Evolutionary conservation across 1,284 basidiomycete species (phyloP), one percentile per base, ranked within the genome.

Genomic region (Marasmius tenuissimus): DNA sequence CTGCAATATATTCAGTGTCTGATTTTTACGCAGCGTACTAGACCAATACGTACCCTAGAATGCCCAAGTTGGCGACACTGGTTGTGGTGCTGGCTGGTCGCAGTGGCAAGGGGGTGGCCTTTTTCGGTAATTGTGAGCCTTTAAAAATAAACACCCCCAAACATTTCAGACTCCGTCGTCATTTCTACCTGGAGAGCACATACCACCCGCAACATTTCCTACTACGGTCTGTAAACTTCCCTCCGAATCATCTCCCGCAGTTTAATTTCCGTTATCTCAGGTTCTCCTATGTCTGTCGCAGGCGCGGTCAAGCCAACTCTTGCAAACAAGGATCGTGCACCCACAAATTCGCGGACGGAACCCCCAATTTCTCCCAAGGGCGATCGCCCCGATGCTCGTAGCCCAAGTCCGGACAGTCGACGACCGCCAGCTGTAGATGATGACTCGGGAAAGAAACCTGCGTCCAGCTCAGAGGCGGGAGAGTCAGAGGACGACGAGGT

Each of bases 401-500:
- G 34, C 38, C n/a, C 27, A 37, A 10, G 34, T 37, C 37, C 35
- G 38, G 52, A 54, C 34, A 12, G n/a, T 47, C 16, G 16, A 18
- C 33, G 52, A 54, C 45, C 16, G n/a, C 16, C 52, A 54, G 38
- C 12, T 11, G 34, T n/a, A 14, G 14, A 18, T 35, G 52, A 54
- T 14, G 52, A 54, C 9, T 16, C 52, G n/a, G 27, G 4, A 14
- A 38, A 38, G 52, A 18, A 11, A 7, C 34, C 52, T 6, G 4
- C 52, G 11, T 54, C 52, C 18, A 33, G 16, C 38, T 9, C 52
- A n/a, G 52, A 58, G 40, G 20, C 38, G 39, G 54, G 59, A 50
- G 53, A 35, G 18, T 27, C 54, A 12, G 22, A 16, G 4, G 61
- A 56, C 37, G 40, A 22, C 37, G 55, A 61, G 53, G 60, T 61